Conservation (phyloP, 257 asterid genomes). For the Ilex asprella region DNA sequence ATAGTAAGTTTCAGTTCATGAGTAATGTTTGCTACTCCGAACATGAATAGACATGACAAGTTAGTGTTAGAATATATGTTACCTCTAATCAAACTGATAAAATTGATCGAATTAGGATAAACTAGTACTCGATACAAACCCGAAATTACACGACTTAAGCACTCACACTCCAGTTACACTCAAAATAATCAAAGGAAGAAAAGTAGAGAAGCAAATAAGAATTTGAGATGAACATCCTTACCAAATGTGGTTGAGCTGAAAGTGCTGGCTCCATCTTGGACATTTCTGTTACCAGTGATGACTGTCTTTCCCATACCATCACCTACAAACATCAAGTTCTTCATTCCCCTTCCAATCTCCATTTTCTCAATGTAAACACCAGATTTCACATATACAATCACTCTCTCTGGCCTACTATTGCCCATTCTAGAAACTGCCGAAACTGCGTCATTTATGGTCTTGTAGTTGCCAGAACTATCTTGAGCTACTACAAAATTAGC, state of each 20-base stretch:
- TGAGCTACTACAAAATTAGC: conserved; percentile 59
- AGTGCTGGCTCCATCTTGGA: conserved; percentile 44
- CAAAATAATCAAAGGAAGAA: too few relatives aligned
- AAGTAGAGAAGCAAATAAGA: not conserved
- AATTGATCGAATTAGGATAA: too few relatives aligned
- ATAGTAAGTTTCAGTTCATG: too few relatives aligned
- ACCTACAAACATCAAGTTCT: conserved; percentile 64
- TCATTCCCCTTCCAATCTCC: conserved; percentile 27
- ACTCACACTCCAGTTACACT: too few relatives aligned
- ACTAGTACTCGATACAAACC: too few relatives aligned
- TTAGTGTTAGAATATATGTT: too few relatives aligned
- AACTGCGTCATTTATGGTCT: conserved; percentile 57
- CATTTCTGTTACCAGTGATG: conserved; percentile 37
- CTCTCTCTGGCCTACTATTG: conserved; percentile 23
- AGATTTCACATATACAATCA: conserved; percentile 39
- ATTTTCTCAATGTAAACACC: conserved; percentile 55
- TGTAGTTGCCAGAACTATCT: conserved; percentile 63
- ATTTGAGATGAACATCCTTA: conserved; percentile 10
- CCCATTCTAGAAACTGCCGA: conserved; percentile 30
- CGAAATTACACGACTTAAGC: too few relatives aligned
- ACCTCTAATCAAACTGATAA: too few relatives aligned
- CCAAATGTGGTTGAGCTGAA: conserved; percentile 57
- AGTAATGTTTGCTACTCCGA: too few relatives aligned
- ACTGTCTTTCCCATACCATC: conserved; percentile 66
- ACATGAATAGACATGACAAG: too few relatives aligned